These are phyloP conservation scores for Rhizopus delemar DNA, from an alignment of 371 early-diverging fungal species.

Conservation along the genomic window DNA sequence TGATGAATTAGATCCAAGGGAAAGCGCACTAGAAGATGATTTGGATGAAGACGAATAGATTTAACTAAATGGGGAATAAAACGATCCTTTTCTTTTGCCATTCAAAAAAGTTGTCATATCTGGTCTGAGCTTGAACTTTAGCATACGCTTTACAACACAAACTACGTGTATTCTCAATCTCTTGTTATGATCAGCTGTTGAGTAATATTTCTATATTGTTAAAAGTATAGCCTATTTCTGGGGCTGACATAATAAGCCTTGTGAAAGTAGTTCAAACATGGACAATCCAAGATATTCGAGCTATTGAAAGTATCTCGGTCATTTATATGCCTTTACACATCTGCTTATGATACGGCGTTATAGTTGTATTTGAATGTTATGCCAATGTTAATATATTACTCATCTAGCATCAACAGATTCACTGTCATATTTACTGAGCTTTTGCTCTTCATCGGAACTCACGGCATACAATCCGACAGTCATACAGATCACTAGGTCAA, in stretches of 20 bases:
- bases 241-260: constrained; percentile 26
- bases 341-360: constrained; percentile 78
- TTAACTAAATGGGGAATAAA: neutral
- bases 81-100: neutral
- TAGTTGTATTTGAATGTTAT: constrained; percentile 81
- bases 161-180: too few species aligned
- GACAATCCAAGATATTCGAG: constrained; percentile 76
- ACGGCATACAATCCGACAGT: too few species aligned
- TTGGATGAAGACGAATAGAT: constrained; percentile 42
- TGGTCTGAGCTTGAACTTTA: too few species aligned
- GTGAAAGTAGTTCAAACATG: constrained; percentile 53
- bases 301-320: constrained; percentile 76
- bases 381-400: constrained; percentile 83
- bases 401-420: constrained; percentile 76
- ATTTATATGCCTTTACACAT: constrained; percentile 68
- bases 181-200: too few species aligned
- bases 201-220: too few species aligned
- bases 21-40: constrained; percentile 79
- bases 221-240: too few species aligned
- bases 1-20: constrained; percentile 81
- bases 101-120: neutral
- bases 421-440: constrained; percentile 7
- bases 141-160: too few species aligned
- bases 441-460: too few species aligned
- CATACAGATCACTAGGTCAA: too few species aligned